A percentile compares a stretch with the other conserved stretches of the same genome.
phyloP scores from a whole-genome alignment of 2,329 filamentous ascomycete species.

The Pyricularia grisea region DNA sequence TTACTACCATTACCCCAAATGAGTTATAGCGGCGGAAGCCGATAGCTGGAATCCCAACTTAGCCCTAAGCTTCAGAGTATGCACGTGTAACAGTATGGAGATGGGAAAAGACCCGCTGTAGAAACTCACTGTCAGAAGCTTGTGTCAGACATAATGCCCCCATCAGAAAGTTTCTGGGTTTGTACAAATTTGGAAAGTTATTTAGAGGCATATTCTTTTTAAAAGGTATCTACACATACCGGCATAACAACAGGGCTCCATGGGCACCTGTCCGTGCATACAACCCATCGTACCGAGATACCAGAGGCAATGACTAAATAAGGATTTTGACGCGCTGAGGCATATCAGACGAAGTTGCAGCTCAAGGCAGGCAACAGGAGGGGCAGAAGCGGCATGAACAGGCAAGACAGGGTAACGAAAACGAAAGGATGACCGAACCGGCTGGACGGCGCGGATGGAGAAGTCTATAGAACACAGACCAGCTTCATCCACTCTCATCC shows the following conservation, averaged over 20 bases:
- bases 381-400: background rate
- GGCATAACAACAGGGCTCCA: background rate
- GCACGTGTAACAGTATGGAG: background rate
- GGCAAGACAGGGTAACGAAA: background rate
- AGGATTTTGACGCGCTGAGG: background rate
- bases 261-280: background rate
- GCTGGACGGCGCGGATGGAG: background rate
- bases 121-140: background rate
- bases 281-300: background rate
- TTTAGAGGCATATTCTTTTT: background rate
- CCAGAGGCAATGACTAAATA: background rate
- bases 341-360: background rate
- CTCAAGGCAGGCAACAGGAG: background rate
- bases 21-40: background rate
- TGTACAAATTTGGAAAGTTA: background rate
- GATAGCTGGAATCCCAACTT: background rate
- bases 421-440: background rate
- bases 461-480: background rate
- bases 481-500: background rate
- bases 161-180: background rate
- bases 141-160: background rate
- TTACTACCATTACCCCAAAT: background rate
- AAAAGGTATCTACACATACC: too few relatives aligned
- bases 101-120: background rate
- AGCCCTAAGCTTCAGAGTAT: background rate